Conservation (phyloP, 495 filamentous ascomycete species). For the Cryomyces minteri region DNA sequence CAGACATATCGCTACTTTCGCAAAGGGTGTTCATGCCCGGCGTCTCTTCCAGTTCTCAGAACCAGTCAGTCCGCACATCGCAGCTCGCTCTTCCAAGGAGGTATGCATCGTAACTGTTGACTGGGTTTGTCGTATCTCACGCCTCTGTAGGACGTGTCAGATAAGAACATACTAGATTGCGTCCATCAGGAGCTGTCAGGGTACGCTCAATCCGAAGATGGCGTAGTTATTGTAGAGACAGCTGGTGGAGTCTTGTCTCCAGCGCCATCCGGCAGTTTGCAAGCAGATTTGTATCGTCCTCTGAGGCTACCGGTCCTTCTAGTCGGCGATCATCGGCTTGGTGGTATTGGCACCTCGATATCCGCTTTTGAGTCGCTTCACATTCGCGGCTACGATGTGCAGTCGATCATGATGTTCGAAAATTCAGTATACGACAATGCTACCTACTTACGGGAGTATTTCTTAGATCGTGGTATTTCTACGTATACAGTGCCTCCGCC, state of each 20-base stretch:
- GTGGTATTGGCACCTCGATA: slow-evolving; percentile 56
- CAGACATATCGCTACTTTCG: slow-evolving; percentile 39
- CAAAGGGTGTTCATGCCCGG: slow-evolving; percentile 31
- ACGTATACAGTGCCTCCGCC: slow-evolving; percentile 34
- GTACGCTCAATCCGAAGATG: slow-evolving; percentile 22
- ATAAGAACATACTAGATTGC: background rate
- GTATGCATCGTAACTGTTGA: too few species aligned
- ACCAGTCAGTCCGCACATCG: slow-evolving; percentile 57
- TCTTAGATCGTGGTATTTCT: slow-evolving; percentile 35
- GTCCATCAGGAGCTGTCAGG: slow-evolving; percentile 27
- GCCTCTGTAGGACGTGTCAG: slow-evolving; percentile 1
- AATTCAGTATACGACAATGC: slow-evolving; percentile 42
- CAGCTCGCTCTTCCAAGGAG: slow-evolving; percentile 20
- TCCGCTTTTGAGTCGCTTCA: slow-evolving; percentile 57
- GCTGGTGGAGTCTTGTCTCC: slow-evolving; percentile 64
- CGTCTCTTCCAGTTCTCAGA: slow-evolving; percentile 52
- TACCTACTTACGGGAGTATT: slow-evolving; percentile 43
- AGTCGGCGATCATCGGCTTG: slow-evolving; percentile 49
- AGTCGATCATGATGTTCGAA: slow-evolving; percentile 42
- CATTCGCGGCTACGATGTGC: slow-evolving; percentile 56
- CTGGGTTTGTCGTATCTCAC: too few species aligned
- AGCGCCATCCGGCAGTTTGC: slow-evolving; percentile 49
- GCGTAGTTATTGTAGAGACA: slow-evolving; percentile 47
- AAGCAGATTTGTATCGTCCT: slow-evolving; percentile 55
- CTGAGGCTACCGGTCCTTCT: slow-evolving; percentile 54